These are phyloP conservation scores for Psilocybe cyanescens DNA, from an alignment of 768 basidiomycete species.

Conservation along the genomic window DNA sequence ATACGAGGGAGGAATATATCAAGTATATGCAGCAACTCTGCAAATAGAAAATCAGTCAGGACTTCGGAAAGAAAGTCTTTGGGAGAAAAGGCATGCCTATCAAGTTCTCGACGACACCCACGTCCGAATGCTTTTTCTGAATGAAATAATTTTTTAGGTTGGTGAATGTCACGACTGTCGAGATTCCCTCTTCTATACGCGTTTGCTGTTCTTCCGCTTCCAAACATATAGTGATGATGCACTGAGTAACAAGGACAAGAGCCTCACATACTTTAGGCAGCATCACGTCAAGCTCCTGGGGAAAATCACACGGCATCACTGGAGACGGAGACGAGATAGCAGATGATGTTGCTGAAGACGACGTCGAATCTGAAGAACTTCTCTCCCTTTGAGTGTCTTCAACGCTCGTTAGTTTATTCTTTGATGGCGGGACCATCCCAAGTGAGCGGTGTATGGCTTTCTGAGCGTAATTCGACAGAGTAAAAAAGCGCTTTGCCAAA, in stretches of 20 bases:
- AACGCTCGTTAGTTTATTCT: neutral
- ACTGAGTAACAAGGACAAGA: slow-evolving; percentile 77
- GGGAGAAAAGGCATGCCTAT: slow-evolving; percentile 49
- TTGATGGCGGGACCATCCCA: slow-evolving; percentile 28
- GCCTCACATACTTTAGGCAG: slow-evolving; percentile 83
- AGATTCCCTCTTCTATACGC: slow-evolving; percentile 19
- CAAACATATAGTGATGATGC: slow-evolving; percentile 67
- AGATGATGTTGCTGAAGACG: slow-evolving; percentile 14
- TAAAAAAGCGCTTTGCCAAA: slow-evolving; percentile 63
- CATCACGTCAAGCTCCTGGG: slow-evolving; percentile 62
- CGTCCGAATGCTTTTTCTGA: slow-evolving; percentile 42
- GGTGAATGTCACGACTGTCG: slow-evolving; percentile 22
- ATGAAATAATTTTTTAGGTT: slow-evolving; percentile 48
- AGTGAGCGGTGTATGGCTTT: slow-evolving; percentile 53
- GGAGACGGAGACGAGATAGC: slow-evolving; percentile 15
- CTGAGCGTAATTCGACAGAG: slow-evolving; percentile 62
- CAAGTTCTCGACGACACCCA: slow-evolving; percentile 55
- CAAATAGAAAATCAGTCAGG: slow-evolving; percentile 10
- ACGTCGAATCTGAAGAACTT: slow-evolving; percentile 20
- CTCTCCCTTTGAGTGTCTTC: slow-evolving; percentile 3
- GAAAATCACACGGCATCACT: slow-evolving; percentile 27
- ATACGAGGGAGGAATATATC: slow-evolving; percentile 86
- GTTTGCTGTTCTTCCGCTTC: slow-evolving; percentile 44
- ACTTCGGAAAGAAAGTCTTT: slow-evolving; percentile 6
- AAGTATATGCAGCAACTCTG: slow-evolving; percentile 76